phyloP scores from a whole-genome alignment of 2,329 filamentous ascomycete species.

The Leptographium radiaticola region DNA sequence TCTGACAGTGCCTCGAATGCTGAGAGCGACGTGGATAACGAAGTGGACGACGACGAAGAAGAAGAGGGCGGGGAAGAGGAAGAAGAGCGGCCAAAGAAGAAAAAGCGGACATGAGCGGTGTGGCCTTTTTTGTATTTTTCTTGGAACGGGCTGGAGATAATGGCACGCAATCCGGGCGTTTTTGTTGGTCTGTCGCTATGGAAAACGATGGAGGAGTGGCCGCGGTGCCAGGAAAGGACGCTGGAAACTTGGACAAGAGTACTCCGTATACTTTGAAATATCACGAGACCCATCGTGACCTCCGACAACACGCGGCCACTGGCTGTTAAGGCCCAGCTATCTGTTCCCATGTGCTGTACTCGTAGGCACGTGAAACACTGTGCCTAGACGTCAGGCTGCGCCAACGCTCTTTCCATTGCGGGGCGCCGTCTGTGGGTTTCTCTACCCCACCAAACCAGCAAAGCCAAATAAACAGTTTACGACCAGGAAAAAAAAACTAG shows the following conservation, averaged over 20 bases:
- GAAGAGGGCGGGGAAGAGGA: conserved; percentile 26
- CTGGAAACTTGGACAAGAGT: too few relatives aligned
- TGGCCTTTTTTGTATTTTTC: background rate
- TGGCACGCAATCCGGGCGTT: background rate
- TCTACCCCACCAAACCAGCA: conserved; percentile 5
- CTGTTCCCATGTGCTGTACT: background rate
- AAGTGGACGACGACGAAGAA: conserved; percentile 35
- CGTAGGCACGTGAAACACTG: background rate
- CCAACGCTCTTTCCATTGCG: background rate
- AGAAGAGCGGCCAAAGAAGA: conserved; percentile 23
- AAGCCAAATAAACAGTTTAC: background rate
- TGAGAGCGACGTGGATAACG: conserved; percentile 45
- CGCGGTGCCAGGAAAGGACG: too few relatives aligned
- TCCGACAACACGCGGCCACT: too few relatives aligned
- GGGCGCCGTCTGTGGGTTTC: background rate
- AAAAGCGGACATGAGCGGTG: conserved; percentile 22
- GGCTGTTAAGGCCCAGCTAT: background rate
- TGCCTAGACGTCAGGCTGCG: conserved; percentile 1
- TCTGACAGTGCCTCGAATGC: conserved; percentile 53
- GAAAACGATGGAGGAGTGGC: background rate
- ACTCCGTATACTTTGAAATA: too few relatives aligned
- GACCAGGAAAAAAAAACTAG: background rate
- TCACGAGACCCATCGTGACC: too few relatives aligned
- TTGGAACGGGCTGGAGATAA: background rate
- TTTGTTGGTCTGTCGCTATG: background rate